Percentiles rank a stretch among this genome's conserved stretches.
Evolutionary conservation across 225 moss, liverwort and hornwort species (phyloP).

Genomic region (Asterella californica): DNA sequence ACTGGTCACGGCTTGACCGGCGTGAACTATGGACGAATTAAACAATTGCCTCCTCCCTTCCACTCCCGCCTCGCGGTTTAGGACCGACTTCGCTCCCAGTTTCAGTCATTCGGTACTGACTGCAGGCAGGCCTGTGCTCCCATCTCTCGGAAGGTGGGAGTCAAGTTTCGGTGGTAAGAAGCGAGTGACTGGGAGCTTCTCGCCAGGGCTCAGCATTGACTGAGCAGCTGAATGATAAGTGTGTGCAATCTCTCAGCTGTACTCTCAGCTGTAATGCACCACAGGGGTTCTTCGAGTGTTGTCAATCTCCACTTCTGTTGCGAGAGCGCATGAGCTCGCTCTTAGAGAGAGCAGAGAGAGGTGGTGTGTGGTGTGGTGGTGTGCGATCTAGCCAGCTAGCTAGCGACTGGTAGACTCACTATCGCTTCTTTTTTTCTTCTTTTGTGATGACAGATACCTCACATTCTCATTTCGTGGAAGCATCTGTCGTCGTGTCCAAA

Average conservation of each 20-base stretch:
- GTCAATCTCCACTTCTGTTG: background rate
- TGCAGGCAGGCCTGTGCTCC: too few relatives aligned
- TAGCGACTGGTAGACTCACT: constrained; percentile 19
- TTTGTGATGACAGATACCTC: constrained; percentile 31
- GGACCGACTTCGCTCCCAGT: too few relatives aligned
- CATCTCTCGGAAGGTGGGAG: background rate
- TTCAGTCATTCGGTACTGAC: too few relatives aligned
- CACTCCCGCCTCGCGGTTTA: too few relatives aligned
- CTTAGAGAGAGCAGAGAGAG: too few relatives aligned
- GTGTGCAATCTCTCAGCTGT: too few relatives aligned
- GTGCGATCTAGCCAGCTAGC: background rate
- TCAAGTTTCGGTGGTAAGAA: too few relatives aligned
- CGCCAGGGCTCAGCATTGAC: background rate
- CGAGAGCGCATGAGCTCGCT: background rate
- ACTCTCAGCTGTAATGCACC: too few relatives aligned
- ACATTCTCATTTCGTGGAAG: constrained; percentile 24
- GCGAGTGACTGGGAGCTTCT: too few relatives aligned
- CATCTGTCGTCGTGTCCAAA: constrained; percentile 7
- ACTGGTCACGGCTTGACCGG: too few relatives aligned
- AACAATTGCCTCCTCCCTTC: too few relatives aligned
- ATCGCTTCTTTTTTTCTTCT: background rate
- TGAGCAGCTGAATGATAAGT: background rate
- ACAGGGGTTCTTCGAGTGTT: background rate
- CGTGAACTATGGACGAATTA: too few relatives aligned
- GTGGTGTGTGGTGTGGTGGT: constrained; percentile 9